Conservation (phyloP, 2,329 filamentous ascomycete genomes). For the Bipolaris cookei region DNA sequence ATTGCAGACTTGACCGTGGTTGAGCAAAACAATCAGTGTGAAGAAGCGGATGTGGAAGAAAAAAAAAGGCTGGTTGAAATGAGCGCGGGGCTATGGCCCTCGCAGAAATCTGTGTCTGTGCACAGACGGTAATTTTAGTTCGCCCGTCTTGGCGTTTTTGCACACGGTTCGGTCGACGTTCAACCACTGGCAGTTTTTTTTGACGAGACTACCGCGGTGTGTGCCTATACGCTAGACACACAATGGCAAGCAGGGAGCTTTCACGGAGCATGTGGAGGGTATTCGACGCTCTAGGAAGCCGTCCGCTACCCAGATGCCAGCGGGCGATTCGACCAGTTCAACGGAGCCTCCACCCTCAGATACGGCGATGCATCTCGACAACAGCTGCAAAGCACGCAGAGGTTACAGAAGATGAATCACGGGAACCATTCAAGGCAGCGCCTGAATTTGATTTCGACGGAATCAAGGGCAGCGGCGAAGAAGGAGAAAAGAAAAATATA, state of each 20-base stretch:
- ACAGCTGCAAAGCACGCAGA: constrained; percentile 36
- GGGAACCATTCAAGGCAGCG: constrained; percentile 50
- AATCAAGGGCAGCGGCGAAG: constrained; percentile 16
- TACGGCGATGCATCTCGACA: constrained; percentile 44
- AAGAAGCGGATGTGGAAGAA: constrained; percentile 28
- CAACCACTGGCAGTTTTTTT: constrained; percentile 15
- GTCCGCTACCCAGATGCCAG: constrained; percentile 31
- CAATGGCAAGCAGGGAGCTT: constrained; percentile 45
- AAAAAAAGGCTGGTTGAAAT: constrained; percentile 38
- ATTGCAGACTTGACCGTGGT: constrained; percentile 54
- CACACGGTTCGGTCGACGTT: constrained; percentile 12
- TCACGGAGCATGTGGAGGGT: constrained; percentile 38
- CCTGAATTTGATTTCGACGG: constrained; percentile 53
- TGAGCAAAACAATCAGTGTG: constrained; percentile 41
- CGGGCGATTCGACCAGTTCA: constrained; percentile 29
- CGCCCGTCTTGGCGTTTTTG: constrained; percentile 27
- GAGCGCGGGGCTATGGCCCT: constrained; percentile 26
- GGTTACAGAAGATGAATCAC: constrained; percentile 25
- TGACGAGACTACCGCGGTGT: constrained; percentile 12
- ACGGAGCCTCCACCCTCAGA: constrained; percentile 24
- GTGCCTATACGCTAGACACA: constrained; percentile 14
- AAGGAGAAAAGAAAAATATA: constrained; percentile 20
- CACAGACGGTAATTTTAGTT: constrained; percentile 38
- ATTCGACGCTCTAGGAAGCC: constrained; percentile 30
- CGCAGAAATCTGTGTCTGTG: constrained; percentile 17